Evolutionary conservation across 1,284 basidiomycete genomes (phyloP).

Genomic region (Cryptococcus sp.): DNA sequence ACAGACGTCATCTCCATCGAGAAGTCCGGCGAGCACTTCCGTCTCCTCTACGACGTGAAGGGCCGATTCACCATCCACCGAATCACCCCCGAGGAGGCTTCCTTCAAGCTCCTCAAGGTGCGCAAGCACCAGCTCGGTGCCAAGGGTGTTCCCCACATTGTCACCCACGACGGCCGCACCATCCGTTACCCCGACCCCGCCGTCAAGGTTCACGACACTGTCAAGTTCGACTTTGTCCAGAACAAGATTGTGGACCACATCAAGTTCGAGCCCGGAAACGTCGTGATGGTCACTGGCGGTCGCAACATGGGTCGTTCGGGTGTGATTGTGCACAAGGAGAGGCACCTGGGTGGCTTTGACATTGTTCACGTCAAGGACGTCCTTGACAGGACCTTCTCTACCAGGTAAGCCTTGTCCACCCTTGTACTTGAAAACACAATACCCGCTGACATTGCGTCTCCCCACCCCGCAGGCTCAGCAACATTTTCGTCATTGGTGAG

Average conservation of each 20-base stretch:
- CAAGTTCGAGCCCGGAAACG: constrained; percentile 96
- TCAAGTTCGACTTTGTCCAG: constrained; percentile 94
- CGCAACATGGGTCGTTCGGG: constrained; percentile 99
- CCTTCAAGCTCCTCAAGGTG: constrained; percentile 98
- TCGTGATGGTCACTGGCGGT: constrained; percentile 96
- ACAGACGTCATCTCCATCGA: constrained; percentile 94
- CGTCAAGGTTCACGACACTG: constrained; percentile 96
- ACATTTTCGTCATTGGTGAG: constrained; percentile 98
- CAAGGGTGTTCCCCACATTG: constrained; percentile 92
- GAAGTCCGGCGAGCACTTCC: constrained; percentile 99
- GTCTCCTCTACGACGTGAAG: constrained; percentile 98
- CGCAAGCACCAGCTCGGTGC: constrained; percentile 85
- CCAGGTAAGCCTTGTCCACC: constrained; percentile 66
- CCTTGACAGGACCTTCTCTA: constrained; percentile 91
- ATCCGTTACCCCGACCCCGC: constrained; percentile 98
- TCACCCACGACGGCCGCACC: constrained; percentile 99
- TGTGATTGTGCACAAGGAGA: constrained; percentile 92
- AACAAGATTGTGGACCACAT: constrained; percentile 92
- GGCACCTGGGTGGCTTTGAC: constrained; percentile 96
- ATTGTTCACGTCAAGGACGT: constrained; percentile 97
- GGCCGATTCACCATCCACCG: constrained; percentile 99
- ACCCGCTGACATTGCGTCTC: background rate
- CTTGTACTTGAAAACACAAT: background rate
- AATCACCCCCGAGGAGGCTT: constrained; percentile 95
- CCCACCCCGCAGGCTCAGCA: constrained; percentile 65